Percentiles rank a stretch among this genome's conserved stretches.
Evolutionary conservation across 257 asterid genomes (phyloP).

Genomic region (Salvia miltiorrhiza): DNA sequence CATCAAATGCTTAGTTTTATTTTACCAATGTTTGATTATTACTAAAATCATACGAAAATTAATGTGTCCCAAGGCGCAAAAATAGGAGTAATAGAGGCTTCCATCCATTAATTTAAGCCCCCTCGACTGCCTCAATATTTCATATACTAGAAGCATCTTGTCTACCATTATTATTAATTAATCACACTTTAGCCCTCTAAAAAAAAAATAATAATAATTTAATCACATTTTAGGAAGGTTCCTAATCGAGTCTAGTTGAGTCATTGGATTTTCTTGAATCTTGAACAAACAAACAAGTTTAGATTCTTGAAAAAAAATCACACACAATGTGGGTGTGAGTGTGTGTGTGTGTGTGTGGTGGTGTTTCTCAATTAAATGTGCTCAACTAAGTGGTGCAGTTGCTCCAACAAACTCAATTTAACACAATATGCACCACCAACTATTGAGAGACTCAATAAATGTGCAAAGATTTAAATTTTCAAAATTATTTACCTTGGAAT

Average conservation of each 20-base stretch:
- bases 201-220: background rate
- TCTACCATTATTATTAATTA: conserved; percentile 13
- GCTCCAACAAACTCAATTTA: conserved; percentile 51
- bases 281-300: conserved; percentile 2
- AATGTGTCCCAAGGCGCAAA: conserved; percentile 79
- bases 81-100: conserved; percentile 53
- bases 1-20: conserved; percentile 60
- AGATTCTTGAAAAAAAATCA: conserved; percentile 6
- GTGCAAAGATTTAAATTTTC: conserved; percentile 19
- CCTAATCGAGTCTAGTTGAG: background rate
- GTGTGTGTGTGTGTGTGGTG: background rate
- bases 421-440: conserved; percentile 4
- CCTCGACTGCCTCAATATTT: conserved; percentile 33
- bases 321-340: background rate
- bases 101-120: conserved; percentile 39
- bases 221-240: conserved; percentile 18
- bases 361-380: conserved; percentile 11
- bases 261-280: conserved; percentile 13
- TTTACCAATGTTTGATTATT: conserved; percentile 34
- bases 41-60: conserved; percentile 59
- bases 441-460: conserved; percentile 31
- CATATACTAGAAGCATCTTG: conserved; percentile 41
- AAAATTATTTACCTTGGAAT: conserved; percentile 56
- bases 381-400: conserved; percentile 35
- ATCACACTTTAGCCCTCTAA: background rate